Percentiles rank a stretch among this genome's conserved stretches.
Evolutionary conservation across 2,329 filamentous ascomycete species (phyloP).

Genomic region (Talaromyces sp.): DNA sequence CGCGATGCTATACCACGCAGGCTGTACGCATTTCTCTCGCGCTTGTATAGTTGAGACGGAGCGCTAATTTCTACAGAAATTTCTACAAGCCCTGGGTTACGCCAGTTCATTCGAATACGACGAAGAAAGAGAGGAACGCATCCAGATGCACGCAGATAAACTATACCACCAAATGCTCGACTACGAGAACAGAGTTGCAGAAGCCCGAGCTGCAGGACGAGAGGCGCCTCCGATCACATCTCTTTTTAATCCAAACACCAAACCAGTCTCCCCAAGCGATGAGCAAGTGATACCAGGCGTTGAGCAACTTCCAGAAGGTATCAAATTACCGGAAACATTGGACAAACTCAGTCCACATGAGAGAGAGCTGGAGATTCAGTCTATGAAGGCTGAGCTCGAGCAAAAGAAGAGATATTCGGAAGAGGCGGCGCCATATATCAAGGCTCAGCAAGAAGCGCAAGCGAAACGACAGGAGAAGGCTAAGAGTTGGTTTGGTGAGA

Average conservation of each 20-base stretch:
- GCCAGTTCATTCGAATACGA: slow-evolving; percentile 64
- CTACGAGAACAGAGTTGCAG: slow-evolving; percentile 71
- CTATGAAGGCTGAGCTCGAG: slow-evolving; percentile 36
- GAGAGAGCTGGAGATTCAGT: slow-evolving; percentile 43
- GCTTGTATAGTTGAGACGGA: neutral
- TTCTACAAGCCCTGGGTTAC: slow-evolving; percentile 87
- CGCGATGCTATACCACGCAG: slow-evolving; percentile 86
- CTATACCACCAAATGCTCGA: slow-evolving; percentile 83
- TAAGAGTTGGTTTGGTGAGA: slow-evolving; percentile 43
- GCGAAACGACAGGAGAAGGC: slow-evolving; percentile 38
- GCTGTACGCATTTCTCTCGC: slow-evolving; percentile 51
- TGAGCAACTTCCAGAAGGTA: slow-evolving; percentile 33
- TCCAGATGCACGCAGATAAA: slow-evolving; percentile 93
- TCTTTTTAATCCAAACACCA: slow-evolving; percentile 41
- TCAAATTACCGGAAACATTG: slow-evolving; percentile 37
- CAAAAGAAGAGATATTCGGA: slow-evolving; percentile 37
- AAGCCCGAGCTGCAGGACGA: slow-evolving; percentile 45
- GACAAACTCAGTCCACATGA: slow-evolving; percentile 45
- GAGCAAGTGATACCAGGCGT: slow-evolving; percentile 34
- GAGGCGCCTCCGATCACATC: slow-evolving; percentile 44
- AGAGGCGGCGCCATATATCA: slow-evolving; percentile 36
- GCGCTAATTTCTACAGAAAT: slow-evolving; percentile 54
- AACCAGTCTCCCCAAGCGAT: slow-evolving; percentile 20
- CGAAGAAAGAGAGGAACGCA: slow-evolving; percentile 70
- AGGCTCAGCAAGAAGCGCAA: slow-evolving; percentile 36